A percentile compares a stretch with the other conserved stretches of the same genome.
These are phyloP conservation scores for Coemansia sp. DNA, from an alignment of 192 early-diverging fungal species.

Conservation along the genomic window DNA sequence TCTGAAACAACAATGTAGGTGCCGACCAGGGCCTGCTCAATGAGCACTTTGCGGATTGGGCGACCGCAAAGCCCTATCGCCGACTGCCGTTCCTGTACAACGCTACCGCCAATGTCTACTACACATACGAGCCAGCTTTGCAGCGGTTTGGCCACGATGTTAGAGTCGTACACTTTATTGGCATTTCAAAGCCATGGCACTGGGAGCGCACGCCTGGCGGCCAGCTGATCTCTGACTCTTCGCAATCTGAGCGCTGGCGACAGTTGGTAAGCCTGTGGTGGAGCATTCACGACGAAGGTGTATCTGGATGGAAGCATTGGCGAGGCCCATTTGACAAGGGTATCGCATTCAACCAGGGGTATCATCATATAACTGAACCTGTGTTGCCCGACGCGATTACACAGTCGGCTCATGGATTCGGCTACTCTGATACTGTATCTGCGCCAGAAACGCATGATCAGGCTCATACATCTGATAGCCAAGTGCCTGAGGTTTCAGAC, in stretches of 20 bases:
- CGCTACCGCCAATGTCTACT: slow-evolving; percentile 49
- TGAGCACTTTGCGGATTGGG: slow-evolving; percentile 80
- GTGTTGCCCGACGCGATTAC: background rate
- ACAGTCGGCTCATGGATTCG: background rate
- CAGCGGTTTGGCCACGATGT: slow-evolving; percentile 70
- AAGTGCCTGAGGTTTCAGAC: slow-evolving; percentile 37
- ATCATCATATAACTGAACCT: slow-evolving; percentile 36
- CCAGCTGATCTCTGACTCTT: slow-evolving; percentile 38
- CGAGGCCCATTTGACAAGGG: slow-evolving; percentile 41
- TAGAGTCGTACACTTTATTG: slow-evolving; percentile 88
- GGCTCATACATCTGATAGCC: background rate
- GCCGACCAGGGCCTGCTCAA: slow-evolving; percentile 96
- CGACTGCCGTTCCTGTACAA: slow-evolving; percentile 91
- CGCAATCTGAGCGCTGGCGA: slow-evolving; percentile 49
- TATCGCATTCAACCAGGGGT: slow-evolving; percentile 43
- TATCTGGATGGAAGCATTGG: slow-evolving; percentile 53
- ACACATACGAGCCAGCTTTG: slow-evolving; percentile 75
- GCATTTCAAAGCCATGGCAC: slow-evolving; percentile 85
- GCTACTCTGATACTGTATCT: background rate
- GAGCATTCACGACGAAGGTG: slow-evolving; percentile 64
- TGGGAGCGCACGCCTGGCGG: slow-evolving; percentile 68
- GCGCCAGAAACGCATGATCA: background rate
- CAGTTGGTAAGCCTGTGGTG: slow-evolving; percentile 71
- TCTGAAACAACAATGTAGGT: slow-evolving; percentile 51
- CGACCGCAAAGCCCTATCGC: slow-evolving; percentile 54